Conservation (phyloP, 2,329 filamentous ascomycete species). For the Passalora sequoiae region DNA sequence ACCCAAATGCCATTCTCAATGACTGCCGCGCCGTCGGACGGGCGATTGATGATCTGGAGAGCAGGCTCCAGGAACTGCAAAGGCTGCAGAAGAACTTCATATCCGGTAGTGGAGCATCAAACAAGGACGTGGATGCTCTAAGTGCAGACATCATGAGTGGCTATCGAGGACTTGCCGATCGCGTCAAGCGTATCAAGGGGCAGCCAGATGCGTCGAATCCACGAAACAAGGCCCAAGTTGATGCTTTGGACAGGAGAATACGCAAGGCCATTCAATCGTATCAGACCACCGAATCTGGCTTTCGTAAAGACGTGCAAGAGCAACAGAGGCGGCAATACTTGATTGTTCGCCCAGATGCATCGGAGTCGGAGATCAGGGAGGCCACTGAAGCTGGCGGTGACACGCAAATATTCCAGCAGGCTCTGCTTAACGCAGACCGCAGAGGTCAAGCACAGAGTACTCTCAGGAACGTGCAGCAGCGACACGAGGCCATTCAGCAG, state of each 20-base stretch:
- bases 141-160: conserved; percentile 75
- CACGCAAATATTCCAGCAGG: conserved; percentile 81
- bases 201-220: conserved; percentile 66
- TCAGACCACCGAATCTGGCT: conserved; percentile 72
- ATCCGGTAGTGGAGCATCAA: conserved; percentile 60
- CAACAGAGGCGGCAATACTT: conserved; percentile 86
- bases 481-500: conserved; percentile 82
- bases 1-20: conserved; percentile 76
- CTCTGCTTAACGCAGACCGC: conserved; percentile 74
- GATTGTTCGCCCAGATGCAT: conserved; percentile 68
- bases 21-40: conserved; percentile 76
- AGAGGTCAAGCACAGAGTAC: conserved; percentile 75
- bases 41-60: conserved; percentile 68
- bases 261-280: conserved; percentile 77
- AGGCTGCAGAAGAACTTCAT: conserved; percentile 67
- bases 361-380: conserved; percentile 67
- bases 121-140: conserved; percentile 63
- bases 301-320: conserved; percentile 72
- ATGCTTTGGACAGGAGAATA: conserved; percentile 70
- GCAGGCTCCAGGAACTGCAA: conserved; percentile 66
- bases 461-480: conserved; percentile 71
- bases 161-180: conserved; percentile 73
- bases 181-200: conserved; percentile 77
- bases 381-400: conserved; percentile 68
- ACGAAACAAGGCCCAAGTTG: conserved; percentile 74